phyloP scores from a whole-genome alignment of 148 eudicot genomes.

The Camellia sinensis region DNA sequence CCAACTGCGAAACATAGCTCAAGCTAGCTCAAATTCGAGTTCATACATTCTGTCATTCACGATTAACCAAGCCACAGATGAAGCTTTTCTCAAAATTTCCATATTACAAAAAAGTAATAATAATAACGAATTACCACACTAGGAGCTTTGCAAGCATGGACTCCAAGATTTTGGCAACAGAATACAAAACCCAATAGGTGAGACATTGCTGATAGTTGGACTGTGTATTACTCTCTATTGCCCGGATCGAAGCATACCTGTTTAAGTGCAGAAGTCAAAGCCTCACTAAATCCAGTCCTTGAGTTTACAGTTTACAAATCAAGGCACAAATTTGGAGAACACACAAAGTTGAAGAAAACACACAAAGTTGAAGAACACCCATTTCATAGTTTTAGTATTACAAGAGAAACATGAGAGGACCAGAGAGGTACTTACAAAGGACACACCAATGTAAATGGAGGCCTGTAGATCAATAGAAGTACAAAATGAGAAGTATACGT shows the following conservation, averaged over 20 bases:
- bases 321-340: neutral
- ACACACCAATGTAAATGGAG: conserved; percentile 11
- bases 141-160: conserved; percentile 16
- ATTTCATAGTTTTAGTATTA: neutral
- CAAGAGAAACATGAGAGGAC: neutral
- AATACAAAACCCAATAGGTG: conserved; percentile 21
- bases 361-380: neutral
- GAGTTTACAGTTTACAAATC: neutral
- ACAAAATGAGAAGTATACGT: neutral
- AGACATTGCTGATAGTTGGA: conserved; percentile 20
- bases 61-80: neutral
- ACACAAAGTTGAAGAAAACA: neutral
- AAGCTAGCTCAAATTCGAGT: neutral
- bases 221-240: conserved; percentile 14
- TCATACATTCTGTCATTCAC: conserved; percentile 7
- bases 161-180: conserved; percentile 20
- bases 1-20: neutral
- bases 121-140: conserved; percentile 12
- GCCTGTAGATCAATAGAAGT: conserved; percentile 5
- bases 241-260: conserved; percentile 29
- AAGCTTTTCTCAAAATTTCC: neutral
- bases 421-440: conserved; percentile 17
- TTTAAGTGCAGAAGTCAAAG: neutral
- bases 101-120: neutral
- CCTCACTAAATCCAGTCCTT: neutral